Percentiles rank a stretch among this genome's conserved stretches.
These are phyloP conservation scores for Westerdykella aurantiaca DNA, from an alignment of 2,329 filamentous ascomycete species.

Conservation along the genomic window DNA sequence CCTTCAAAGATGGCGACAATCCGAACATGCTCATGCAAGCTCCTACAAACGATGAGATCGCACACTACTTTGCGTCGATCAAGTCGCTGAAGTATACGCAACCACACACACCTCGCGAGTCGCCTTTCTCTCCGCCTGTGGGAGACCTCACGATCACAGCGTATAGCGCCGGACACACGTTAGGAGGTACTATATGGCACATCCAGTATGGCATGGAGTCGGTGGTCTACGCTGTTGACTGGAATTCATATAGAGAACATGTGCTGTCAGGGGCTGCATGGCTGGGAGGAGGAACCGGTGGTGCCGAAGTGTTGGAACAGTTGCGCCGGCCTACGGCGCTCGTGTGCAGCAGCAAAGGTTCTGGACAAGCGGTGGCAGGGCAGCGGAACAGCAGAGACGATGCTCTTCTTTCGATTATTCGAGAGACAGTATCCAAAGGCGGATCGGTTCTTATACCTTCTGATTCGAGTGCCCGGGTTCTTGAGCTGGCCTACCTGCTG, in stretches of 20 bases:
- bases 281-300: conserved; percentile 76
- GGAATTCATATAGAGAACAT: conserved; percentile 96
- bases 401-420: conserved; percentile 72
- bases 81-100: conserved; percentile 95
- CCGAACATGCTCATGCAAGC: conserved; percentile 57
- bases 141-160: conserved; percentile 92
- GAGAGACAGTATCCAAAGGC: conserved; percentile 70
- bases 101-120: conserved; percentile 81
- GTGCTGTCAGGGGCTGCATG: conserved; percentile 90
- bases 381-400: conserved; percentile 80
- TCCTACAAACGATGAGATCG: conserved; percentile 82
- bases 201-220: conserved; percentile 95
- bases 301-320: conserved; percentile 88
- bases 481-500: conserved; percentile 86
- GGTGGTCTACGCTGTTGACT: conserved; percentile 95
- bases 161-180: conserved; percentile 91
- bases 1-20: conserved; percentile 42
- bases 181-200: conserved; percentile 98
- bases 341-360: conserved; percentile 82
- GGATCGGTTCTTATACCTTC: conserved; percentile 91
- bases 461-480: conserved; percentile 88
- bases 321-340: conserved; percentile 88
- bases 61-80: conserved; percentile 83
- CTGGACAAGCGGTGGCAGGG: conserved; percentile 64
- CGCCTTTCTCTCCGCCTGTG: conserved; percentile 80